Evolutionary conservation across 2,329 filamentous ascomycete genomes (phyloP), one percentile per base, ranked within the genome.

Genomic region (Fusarium buxicola): DNA sequence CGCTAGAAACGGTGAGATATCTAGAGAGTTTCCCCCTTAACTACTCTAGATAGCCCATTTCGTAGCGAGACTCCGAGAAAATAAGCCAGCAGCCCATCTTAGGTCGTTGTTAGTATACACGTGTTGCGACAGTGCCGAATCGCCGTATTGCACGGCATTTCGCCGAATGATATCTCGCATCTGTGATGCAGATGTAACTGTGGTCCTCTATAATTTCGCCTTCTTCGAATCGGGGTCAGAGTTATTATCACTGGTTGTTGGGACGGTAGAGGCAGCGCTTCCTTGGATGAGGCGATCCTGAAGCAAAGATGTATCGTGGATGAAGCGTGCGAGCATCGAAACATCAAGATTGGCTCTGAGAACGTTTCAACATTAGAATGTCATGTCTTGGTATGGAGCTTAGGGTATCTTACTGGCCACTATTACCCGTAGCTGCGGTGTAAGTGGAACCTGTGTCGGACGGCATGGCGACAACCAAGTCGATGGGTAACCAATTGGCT

Each of bases 201-300:
- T 21, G 13, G 18, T 7, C 4, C 28, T 25, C 12, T 34, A 45
- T 8, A 45, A 13, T 11, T 34, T 45, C 13, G 18, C 7, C 3
- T 47, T 24, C 30, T 34, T 28, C 15, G n/a, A n/a, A 24, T 24
- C n/a, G 34, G 15, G 8, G 24, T 27, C 28, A 12, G 6, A 25
- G 8, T 7, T 50, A 10, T 16, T 7, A 15, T 18, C 21, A 9
- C 13, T 15, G 8, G 15, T 36, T 15, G 44, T 7, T 21, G 11
- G n/a, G n/a, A 11, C 16, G 32, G 34, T 16, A 10, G n/a, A 25
- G 25, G 31, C 11, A 25, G 45, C 36, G 13, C 45, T 21, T 9
- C 49, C 28, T 18, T 58, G 55, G 15, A 61, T 30, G 8, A 61
- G 45, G 15, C 58, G 58, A 25, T 59, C 58, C 27, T 61, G 58